Conservation (phyloP, 805 yeast species). For the Alloascoidea africana region DNA sequence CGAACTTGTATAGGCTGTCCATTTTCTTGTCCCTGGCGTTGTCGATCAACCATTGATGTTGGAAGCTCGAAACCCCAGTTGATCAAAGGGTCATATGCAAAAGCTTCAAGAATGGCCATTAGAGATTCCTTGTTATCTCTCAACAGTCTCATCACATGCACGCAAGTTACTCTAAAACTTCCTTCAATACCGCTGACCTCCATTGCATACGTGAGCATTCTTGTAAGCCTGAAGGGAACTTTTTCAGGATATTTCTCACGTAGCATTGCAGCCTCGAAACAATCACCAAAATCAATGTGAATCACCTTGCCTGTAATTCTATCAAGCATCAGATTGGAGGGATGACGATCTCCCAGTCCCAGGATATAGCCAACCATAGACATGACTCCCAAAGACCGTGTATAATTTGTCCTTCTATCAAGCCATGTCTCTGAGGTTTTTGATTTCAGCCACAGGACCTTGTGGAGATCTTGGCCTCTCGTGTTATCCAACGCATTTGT, state of each 20-base stretch:
- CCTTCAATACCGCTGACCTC: slow-evolving; percentile 99
- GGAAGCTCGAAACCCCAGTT: slow-evolving; percentile 98
- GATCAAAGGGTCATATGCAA: slow-evolving; percentile 95
- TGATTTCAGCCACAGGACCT: slow-evolving; percentile 92
- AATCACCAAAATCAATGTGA: slow-evolving; percentile 97
- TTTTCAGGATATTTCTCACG: slow-evolving; percentile 97
- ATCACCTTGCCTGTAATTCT: slow-evolving; percentile 89
- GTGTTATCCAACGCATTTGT: slow-evolving; percentile 92
- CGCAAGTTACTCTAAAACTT: slow-evolving; percentile 89
- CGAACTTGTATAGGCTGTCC: slow-evolving; percentile 59
- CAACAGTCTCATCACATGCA: slow-evolving; percentile 89
- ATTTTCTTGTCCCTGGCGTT: slow-evolving; percentile 58
- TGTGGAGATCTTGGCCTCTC: slow-evolving; percentile 88
- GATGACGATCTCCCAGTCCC: slow-evolving; percentile 96
- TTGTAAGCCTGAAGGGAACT: slow-evolving; percentile 90
- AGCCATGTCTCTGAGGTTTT: slow-evolving; percentile 96
- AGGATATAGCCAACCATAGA: slow-evolving; percentile 96
- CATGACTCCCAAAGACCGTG: slow-evolving; percentile 94
- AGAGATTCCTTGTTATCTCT: slow-evolving; percentile 90
- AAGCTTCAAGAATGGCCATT: slow-evolving; percentile 96
- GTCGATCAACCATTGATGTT: slow-evolving; percentile 57
- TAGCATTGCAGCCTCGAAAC: slow-evolving; percentile 94
- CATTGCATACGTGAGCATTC: slow-evolving; percentile 97
- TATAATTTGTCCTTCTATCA: slow-evolving; percentile 91
- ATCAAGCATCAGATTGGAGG: slow-evolving; percentile 91